Evolutionary conservation across 352 stramenopile genomes (phyloP), one percentile per base, ranked within the genome.

Genomic region (Phytophthora melonis): DNA sequence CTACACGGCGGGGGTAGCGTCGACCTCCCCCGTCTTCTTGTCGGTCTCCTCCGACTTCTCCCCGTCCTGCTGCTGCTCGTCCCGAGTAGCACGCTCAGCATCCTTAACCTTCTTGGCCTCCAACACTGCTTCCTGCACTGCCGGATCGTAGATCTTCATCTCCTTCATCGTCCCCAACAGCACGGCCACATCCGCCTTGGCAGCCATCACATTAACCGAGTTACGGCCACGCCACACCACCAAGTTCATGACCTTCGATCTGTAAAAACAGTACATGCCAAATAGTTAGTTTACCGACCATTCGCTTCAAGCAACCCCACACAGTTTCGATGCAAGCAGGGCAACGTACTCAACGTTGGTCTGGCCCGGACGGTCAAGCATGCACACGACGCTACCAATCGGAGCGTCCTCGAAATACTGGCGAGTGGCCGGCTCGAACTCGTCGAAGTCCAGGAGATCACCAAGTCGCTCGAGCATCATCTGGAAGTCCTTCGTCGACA

Each of bases 131-230:
- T 83, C 77, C 6, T 83, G 77, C 30, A 89, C 74, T 25, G 68
- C 56, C 8, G 63, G 30, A 62, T 93, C 77, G 67, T 88, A 97
- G 11, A 95, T 80, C 68, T 91, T 89, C 57, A 97, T 75, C 65
- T 92, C 89, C 72, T 95, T 97, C 85, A 97, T 92, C 23, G 90
- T 89, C 56, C 88, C 86, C 27, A 91, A 65, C 43, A 97, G 81
- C 41, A 92, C 87, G 13, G 84, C 78, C 9, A 89, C 79, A 78
- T 97, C 90, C 25, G 87, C 77, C 78, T 96, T 97, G 47, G 87
- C 83, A 47, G 89, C 82, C 90, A 97, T 97, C 60, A 93, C 81
- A 69, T 93, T 97, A 68, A 93, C 81, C 61, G 90, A 95, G 76
- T 94, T 95, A 43, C 88, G 88, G 21, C 90, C 90, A 62, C 90